Percentiles rank a stretch among this genome's conserved stretches.
Evolutionary conservation across 1,139 yeast genomes (phyloP).

Genomic region (Spathaspora sp.): DNA sequence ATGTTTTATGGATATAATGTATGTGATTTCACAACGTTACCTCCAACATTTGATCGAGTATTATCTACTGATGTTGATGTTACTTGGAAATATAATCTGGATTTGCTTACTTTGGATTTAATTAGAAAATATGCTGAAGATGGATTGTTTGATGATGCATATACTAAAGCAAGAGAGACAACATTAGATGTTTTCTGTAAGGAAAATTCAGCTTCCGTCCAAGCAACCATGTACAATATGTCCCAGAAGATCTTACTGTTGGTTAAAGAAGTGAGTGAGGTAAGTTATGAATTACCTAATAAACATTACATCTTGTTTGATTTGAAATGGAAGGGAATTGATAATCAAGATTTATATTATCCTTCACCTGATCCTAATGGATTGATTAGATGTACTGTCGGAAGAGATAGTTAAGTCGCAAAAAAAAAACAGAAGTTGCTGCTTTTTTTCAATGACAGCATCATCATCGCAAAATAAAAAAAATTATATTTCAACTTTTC

Average conservation of each 20-base stretch:
- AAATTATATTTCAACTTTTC: background rate
- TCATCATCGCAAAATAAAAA: background rate
- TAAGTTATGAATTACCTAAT: constrained; percentile 79
- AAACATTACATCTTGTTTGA: constrained; percentile 84
- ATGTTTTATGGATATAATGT: constrained; percentile 85
- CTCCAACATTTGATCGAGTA: constrained; percentile 80
- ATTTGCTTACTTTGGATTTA: constrained; percentile 48
- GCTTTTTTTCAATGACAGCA: background rate
- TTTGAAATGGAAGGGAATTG: constrained; percentile 81
- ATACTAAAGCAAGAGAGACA: constrained; percentile 57
- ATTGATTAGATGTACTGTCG: constrained; percentile 81
- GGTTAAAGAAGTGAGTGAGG: constrained; percentile 59
- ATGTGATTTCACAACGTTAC: constrained; percentile 85
- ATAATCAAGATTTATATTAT: constrained; percentile 80
- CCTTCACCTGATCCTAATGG: constrained; percentile 95
- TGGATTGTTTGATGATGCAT: constrained; percentile 67
- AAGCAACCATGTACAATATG: constrained; percentile 96
- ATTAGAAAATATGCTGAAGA: constrained; percentile 39
- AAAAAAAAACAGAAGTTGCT: constrained; percentile 20
- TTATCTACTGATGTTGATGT: constrained; percentile 86
- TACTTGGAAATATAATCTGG: constrained; percentile 62
- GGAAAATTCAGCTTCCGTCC: constrained; percentile 88
- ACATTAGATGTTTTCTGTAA: constrained; percentile 78
- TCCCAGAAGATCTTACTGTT: constrained; percentile 62
- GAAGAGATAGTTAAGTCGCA: constrained; percentile 44